Base-by-base conservation (phyloP, 306 rosid species). In the Trifolium dubium region DNA sequence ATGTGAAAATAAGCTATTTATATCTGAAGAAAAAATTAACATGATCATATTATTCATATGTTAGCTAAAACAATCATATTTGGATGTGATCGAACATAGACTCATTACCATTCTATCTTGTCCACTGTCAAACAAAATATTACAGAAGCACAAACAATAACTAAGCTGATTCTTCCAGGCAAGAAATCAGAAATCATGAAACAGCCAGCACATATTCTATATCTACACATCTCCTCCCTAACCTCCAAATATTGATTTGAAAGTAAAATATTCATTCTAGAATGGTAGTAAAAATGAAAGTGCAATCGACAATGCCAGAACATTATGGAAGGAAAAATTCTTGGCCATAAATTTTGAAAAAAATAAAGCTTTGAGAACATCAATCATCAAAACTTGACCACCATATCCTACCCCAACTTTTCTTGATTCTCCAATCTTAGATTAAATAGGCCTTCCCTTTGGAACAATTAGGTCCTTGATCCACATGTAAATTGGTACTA, bases 401-500 rank as follows among this genome's bases (percentile, higher is more conserved):
- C 46, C 60, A 53, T 65, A n/a, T 37, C 54, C 32, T 54, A 40
- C 41, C 64, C 40, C 39, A 37, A 50, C 15, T 49, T 50, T n/a
- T 34, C 64, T 14, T 35, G 41, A 49, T 17, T 55, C 71, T 69
- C 49, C 47, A 65, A 61, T 68, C 77, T 82, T 64, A 11, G 39
- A 30, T 40, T 74, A 91, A 72, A 93, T 89, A 53, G 89, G 89
- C 81, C 80, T 80, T 31, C 96, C 97, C 81, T 88, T 88, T 46
- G 94, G 90, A 75, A 87, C 89, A 64, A 88, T 83, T 79, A 80
- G 85, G 82, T 93, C 88, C 74, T 89, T 93, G 79, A 93, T 60
- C 96, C 97, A 91, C 94, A 91, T 91, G 88, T 91, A 88, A 74
- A 91, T 77, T 35, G 98, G 97, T 35, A 89, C 85, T 47, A 91